Conservation (phyloP, 1,284 basidiomycete genomes). For the Cryptococcus maquisensis region DNA sequence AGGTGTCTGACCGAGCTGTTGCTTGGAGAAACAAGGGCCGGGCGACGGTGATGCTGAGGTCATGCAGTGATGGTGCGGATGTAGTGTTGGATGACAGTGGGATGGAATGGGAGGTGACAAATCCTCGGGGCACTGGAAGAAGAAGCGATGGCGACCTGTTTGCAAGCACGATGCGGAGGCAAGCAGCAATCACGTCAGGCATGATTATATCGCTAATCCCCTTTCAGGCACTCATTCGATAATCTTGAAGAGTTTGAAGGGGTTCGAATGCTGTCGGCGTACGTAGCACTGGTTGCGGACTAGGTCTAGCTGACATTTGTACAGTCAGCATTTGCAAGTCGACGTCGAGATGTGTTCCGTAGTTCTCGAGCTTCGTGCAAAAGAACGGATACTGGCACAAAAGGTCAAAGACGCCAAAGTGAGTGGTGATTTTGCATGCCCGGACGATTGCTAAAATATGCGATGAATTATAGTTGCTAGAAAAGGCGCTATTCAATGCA, state of each 20-base stretch:
- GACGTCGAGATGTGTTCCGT: slow-evolving; percentile 39
- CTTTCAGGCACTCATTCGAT: slow-evolving; percentile 14
- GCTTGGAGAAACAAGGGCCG: slow-evolving; percentile 23
- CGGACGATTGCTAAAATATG: background rate
- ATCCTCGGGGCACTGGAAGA: slow-evolving; percentile 34
- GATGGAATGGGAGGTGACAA: slow-evolving; percentile 36
- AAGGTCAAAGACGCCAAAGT: slow-evolving; percentile 36
- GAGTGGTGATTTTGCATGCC: slow-evolving; percentile 4
- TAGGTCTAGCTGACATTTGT: background rate
- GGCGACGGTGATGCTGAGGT: slow-evolving; percentile 27
- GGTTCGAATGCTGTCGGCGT: slow-evolving; percentile 10
- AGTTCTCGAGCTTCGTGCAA: slow-evolving; percentile 29
- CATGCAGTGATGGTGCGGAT: slow-evolving; percentile 40
- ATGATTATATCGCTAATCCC: background rate
- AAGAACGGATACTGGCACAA: slow-evolving; percentile 26
- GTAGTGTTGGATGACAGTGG: slow-evolving; percentile 28
- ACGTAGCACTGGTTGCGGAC: background rate
- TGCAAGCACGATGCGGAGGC: slow-evolving; percentile 17
- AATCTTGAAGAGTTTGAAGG: slow-evolving; percentile 6
- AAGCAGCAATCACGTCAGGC: background rate
- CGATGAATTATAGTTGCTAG: slow-evolving; percentile 12
- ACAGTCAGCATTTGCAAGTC: slow-evolving; percentile 30
- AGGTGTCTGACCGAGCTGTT: slow-evolving; percentile 18
- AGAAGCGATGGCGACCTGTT: background rate
- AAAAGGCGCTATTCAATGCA: slow-evolving; percentile 27